Conservation (phyloP, 495 filamentous ascomycete genomes). For the Annulohypoxylon stygium region DNA sequence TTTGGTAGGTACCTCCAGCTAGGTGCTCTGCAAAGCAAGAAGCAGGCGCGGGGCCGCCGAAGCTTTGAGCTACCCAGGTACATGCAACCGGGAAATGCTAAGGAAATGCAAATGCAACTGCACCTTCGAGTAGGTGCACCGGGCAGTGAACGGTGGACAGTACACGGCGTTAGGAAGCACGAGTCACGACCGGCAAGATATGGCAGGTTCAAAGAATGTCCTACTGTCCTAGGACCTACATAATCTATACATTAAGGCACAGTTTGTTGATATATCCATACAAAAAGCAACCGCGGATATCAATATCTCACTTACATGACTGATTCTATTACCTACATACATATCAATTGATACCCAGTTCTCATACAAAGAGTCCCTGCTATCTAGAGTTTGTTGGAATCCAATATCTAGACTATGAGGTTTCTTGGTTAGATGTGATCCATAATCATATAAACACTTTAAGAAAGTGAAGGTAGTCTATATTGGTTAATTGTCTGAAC, state of each 20-base stretch:
- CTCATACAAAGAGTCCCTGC: background rate
- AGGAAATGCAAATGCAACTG: background rate
- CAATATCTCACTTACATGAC: constrained; percentile 15
- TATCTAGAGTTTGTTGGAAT: background rate
- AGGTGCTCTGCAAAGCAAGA: constrained; percentile 16
- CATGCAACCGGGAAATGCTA: constrained; percentile 14
- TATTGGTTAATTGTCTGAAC: background rate
- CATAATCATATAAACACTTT: no score
- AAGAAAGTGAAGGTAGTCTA: background rate
- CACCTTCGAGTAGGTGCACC: no score
- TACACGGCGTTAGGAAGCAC: constrained; percentile 6
- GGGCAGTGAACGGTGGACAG: background rate
- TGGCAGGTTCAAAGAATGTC: constrained; percentile 12
- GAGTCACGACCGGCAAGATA: constrained; percentile 18
- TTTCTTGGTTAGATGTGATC: no score
- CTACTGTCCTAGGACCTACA: background rate
- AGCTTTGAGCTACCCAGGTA: constrained; percentile 21
- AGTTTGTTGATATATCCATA: background rate
- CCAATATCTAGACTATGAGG: no score
- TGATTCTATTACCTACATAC: background rate
- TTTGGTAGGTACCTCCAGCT: background rate
- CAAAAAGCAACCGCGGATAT: constrained; percentile 1
- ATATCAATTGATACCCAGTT: background rate
- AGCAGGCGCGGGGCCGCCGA: constrained; percentile 25
- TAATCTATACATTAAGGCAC: background rate